Evolutionary conservation across 495 filamentous ascomycete genomes (phyloP), one percentile per base, ranked within the genome.

Genomic region (Penicillium steckii): DNA sequence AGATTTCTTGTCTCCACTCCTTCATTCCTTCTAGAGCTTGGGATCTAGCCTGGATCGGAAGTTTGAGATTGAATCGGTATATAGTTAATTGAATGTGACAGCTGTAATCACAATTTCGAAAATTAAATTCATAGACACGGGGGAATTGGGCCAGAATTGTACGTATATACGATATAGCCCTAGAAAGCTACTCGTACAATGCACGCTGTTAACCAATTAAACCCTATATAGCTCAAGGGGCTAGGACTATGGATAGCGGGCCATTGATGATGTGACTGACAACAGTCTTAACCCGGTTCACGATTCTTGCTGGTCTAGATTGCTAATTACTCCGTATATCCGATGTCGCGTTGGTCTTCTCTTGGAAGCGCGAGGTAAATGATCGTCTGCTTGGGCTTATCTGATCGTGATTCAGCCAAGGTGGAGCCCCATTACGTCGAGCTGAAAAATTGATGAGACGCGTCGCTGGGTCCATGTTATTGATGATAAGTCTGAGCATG

Each of bases 241-340:
- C 38, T 41, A 19, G 38, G 38, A 19, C 21, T 8, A 9, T n/a
- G 32, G 13, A 35, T 3, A 29, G 42, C 42, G 17, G 42, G 42
- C 25, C 24, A 27, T 18, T 15, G 21, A 19, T 42, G 30, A 35
- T 25, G n/a, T 17, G 26, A 35, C 17, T 26, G 26, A 42, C 23
- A 12, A n/a, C 9, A 35, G 38, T 25, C 3, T 12, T 25, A 43
- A 27, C 25, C 17, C 32, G 27, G 48, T 27, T 9, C 27, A 24
- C 23, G 44, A 35, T 17, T 30, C 22, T 38, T 19, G 15, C 37
- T 22, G 35, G 41, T 55, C 59, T 46, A 53, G 56, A 47, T 41
- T 44, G 29, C 51, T 54, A 55, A 62, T 54, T 29, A 60, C 56
- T 60, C 61, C 63, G 66, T 66, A 65, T 57, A 52, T 57, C 61